These are phyloP conservation scores for Leccinum arenicola DNA, from an alignment of 768 basidiomycete genomes.

Conservation along the genomic window DNA sequence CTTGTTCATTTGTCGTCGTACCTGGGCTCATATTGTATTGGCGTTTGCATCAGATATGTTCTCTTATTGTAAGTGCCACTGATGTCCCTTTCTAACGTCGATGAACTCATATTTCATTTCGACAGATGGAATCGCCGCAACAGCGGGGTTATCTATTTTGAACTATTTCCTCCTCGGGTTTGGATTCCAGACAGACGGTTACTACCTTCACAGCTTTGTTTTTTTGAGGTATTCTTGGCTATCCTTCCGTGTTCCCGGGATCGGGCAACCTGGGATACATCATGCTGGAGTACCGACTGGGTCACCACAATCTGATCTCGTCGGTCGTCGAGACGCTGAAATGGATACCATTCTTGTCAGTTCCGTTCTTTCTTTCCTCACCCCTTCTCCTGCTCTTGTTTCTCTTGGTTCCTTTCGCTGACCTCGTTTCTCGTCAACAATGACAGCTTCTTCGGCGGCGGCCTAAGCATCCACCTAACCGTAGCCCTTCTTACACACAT, in stretches of 20 bases:
- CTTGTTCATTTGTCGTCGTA: not conserved
- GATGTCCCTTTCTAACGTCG: constrained; percentile 2
- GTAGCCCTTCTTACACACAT: constrained; percentile 56
- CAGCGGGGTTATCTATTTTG: constrained; percentile 55
- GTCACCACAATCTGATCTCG: constrained; percentile 28
- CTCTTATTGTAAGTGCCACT: constrained; percentile 43
- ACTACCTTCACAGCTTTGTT: constrained; percentile 67
- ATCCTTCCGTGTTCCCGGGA: constrained; percentile 72
- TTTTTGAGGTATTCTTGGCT: constrained; percentile 67
- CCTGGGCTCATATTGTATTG: constrained; percentile 5
- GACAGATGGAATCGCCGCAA: constrained; percentile 22
- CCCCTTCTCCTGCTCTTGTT: not conserved
- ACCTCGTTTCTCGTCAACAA: not conserved
- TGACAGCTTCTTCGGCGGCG: constrained; percentile 46
- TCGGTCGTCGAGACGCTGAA: constrained; percentile 22
- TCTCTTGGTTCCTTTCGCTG: not conserved
- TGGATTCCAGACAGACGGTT: constrained; percentile 67
- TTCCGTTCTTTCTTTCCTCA: not conserved
- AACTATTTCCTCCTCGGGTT: constrained; percentile 78
- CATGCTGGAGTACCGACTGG: constrained; percentile 69
- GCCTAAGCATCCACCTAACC: constrained; percentile 50
- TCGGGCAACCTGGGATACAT: constrained; percentile 57
- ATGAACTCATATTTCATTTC: not conserved
- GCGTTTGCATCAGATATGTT: constrained; percentile 42
- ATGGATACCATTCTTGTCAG: constrained; percentile 37